phyloP scores from a whole-genome alignment of 768 basidiomycete genomes.

The Collybiopsis confluens region DNA sequence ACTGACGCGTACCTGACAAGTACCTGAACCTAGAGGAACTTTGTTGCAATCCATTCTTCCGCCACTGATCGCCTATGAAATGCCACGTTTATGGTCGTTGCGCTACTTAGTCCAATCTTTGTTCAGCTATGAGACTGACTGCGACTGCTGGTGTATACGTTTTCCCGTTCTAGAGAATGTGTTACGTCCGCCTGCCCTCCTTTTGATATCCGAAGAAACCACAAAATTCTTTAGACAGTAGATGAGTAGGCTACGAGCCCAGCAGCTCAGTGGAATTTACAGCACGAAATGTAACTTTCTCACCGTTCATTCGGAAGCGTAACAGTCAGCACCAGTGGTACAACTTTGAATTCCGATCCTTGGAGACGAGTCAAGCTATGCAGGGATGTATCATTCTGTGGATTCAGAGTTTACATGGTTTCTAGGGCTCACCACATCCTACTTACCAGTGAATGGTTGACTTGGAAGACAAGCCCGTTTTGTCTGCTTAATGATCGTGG shows the following conservation, averaged over 20 bases:
- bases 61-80: conserved; percentile 58
- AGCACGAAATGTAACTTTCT: conserved; percentile 63
- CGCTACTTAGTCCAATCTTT: conserved; percentile 36
- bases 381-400: conserved; percentile 30
- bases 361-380: conserved; percentile 63
- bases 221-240: conserved; percentile 48
- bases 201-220: background rate
- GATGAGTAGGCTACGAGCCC: conserved; percentile 60
- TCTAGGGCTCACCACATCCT: conserved; percentile 75
- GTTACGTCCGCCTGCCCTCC: conserved; percentile 31
- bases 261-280: conserved; percentile 46
- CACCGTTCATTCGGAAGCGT: no score
- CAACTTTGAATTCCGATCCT: conserved; percentile 73
- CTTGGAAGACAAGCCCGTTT: no score
- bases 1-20: no score
- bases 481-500: no score
- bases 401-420: no score
- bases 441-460: no score
- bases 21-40: conserved; percentile 69
- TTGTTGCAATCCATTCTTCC: conserved; percentile 66
- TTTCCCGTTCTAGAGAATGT: conserved; percentile 60
- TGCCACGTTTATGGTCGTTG: conserved; percentile 54
- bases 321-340: no score
- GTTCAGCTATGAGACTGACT: no score
- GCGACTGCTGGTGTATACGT: no score